Evolutionary conservation across 1,139 yeast genomes (phyloP), one percentile per base, ranked within the genome.

Genomic region (Hyphopichia pseudoburtonii): DNA sequence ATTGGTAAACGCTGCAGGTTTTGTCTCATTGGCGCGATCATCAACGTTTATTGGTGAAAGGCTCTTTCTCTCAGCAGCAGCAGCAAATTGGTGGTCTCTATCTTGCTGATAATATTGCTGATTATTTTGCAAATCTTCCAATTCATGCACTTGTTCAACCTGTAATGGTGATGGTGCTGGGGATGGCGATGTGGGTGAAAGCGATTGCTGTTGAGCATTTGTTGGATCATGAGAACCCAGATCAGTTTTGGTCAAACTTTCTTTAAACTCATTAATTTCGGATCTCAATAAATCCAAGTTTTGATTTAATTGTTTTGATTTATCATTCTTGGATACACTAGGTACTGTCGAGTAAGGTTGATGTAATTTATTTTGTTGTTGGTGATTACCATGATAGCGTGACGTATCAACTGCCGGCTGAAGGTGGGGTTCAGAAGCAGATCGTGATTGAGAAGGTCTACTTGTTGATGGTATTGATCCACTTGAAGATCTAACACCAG

Each of bases 181-280:
- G n/a, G 34, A 32, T 3, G 41, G 33, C 6, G 30, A 28, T 3
- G 9, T 5, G 3, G 33, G 27, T 6, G 33, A 5, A 12, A 27
- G 4, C 24, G 18, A n/a, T 29, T 36, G 14, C 32, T 4, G 17
- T 4, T 14, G n/a, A 11, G n/a, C 18, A 16, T 22, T 17, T 17
- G 23, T 4, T 17, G 31, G 33, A 3, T 17, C 29, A 7, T 17
- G 25, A 12, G 41, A 32, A 4, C 32, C 25, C 0, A 31, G 22
- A 15, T 66, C 72, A 12, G 48, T 46, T 34, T 54, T 59, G 32
- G 59, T 60, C 45, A 70, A 57, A 40, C 72, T 68, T 39, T 71
- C 76, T 39, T 70, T 71, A 43, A 71, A 72, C 39, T 71, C 76
- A 44, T 70, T 70, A 40, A 72, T 69, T 47, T 72, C 78, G 18